phyloP scores from a whole-genome alignment of 176 grass and related monocot genomes.

The Musa troglodytarum region DNA sequence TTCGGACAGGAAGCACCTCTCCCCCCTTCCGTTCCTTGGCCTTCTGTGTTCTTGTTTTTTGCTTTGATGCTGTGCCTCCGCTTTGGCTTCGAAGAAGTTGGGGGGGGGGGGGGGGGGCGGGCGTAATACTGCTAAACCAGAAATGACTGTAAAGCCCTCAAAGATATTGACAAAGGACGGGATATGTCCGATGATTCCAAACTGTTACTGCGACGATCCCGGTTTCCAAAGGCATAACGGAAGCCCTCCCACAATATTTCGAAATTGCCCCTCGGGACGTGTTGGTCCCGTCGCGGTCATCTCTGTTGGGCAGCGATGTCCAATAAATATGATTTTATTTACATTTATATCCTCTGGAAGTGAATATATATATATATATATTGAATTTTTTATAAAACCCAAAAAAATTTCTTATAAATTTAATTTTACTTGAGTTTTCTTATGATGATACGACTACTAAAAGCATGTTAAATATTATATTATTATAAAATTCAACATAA shows the following conservation, averaged over 20 bases:
- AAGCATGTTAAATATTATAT: no score
- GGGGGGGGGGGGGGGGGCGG: no score
- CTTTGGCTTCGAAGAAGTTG: background rate
- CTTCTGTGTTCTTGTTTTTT: background rate
- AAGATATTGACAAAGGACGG: background rate
- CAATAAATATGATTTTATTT: no score
- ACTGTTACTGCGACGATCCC: background rate
- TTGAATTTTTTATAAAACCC: no score
- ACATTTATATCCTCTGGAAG: no score
- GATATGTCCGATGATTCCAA: background rate
- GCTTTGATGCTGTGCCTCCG: background rate
- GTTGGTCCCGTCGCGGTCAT: no score
- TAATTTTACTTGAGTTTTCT: no score
- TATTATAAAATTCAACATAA: no score
- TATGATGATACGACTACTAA: no score
- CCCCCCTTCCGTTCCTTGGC: background rate
- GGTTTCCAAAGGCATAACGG: background rate
- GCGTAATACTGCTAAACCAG: background rate
- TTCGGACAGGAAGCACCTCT: background rate
- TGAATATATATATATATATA: no score
- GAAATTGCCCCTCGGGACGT: background rate
- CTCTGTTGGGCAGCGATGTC: no score
- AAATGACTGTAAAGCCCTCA: background rate
- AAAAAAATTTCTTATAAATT: no score
- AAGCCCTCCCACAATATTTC: background rate